Evolutionary conservation across 2,329 filamentous ascomycete genomes (phyloP).

Genomic region (Penicillium sp.): DNA sequence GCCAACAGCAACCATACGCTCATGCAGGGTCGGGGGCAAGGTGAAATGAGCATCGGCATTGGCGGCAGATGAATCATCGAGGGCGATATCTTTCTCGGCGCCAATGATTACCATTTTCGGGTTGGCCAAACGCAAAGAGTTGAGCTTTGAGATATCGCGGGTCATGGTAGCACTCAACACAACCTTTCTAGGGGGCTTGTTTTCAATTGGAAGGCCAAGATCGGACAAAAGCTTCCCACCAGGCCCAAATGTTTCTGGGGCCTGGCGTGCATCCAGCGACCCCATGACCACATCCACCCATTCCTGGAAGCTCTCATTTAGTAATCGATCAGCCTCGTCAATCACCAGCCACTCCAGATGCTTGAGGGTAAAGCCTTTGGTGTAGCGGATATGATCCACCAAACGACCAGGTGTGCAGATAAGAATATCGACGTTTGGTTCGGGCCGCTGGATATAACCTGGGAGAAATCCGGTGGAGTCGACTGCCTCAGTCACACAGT

Average conservation of each 20-base stretch:
- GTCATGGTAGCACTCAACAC: constrained; percentile 93
- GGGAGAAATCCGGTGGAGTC: constrained; percentile 48
- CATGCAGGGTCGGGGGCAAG: constrained; percentile 64
- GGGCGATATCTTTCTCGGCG: constrained; percentile 39
- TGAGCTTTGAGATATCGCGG: constrained; percentile 76
- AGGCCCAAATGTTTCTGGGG: constrained; percentile 48
- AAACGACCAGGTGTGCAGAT: constrained; percentile 90
- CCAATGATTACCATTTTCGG: constrained; percentile 78
- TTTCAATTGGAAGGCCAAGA: constrained; percentile 41
- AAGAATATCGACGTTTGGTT: constrained; percentile 80
- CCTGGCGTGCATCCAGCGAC: constrained; percentile 57
- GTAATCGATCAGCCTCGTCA: constrained; percentile 88
- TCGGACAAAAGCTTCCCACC: constrained; percentile 33
- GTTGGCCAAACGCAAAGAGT: constrained; percentile 68
- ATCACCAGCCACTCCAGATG: constrained; percentile 85
- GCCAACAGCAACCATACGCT: constrained; percentile 68
- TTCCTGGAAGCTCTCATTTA: constrained; percentile 89
- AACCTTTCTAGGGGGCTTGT: constrained; percentile 67
- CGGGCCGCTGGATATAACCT: constrained; percentile 64
- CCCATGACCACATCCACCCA: constrained; percentile 75
- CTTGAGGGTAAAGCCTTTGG: constrained; percentile 76
- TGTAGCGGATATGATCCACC: constrained; percentile 85
- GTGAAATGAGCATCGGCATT: constrained; percentile 47
- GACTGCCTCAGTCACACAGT: constrained; percentile 46
- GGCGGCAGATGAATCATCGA: constrained; percentile 19